A percentile compares a stretch with the other conserved stretches of the same genome.
phyloP scores from a whole-genome alignment of 1,139 yeast genomes.

The Candida freyschussii region DNA sequence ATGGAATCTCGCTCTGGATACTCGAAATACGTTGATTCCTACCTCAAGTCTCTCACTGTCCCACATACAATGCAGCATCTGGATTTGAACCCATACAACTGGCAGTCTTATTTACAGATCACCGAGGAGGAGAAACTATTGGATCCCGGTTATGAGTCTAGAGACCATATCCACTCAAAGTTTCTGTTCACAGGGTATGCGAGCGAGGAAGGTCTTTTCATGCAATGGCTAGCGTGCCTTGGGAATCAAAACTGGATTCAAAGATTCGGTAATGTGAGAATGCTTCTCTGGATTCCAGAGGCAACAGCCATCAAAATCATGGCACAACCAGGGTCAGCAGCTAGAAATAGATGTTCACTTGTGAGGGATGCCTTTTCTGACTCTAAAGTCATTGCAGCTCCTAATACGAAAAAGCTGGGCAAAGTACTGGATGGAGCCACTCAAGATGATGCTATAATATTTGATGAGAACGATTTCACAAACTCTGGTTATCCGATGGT shows the following conservation, averaged over 20 bases:
- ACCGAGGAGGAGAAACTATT: conserved; percentile 36
- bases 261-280: conserved; percentile 65
- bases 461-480: conserved; percentile 18
- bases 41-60: conserved; percentile 28
- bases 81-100: conserved; percentile 50
- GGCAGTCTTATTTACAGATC: conserved; percentile 53
- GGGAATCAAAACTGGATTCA: conserved; percentile 73
- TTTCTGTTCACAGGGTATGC: conserved; percentile 40
- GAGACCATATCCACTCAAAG: conserved; percentile 53
- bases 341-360: conserved; percentile 54
- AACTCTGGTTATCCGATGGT: conserved; percentile 24
- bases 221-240: conserved; percentile 73
- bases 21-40: conserved; percentile 6
- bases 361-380: conserved; percentile 59
- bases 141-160: conserved; percentile 36
- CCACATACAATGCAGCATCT: conserved; percentile 16
- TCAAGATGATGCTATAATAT: conserved; percentile 15
- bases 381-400: conserved; percentile 45
- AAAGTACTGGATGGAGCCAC: conserved; percentile 20
- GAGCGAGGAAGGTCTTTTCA: conserved; percentile 61
- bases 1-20: conserved; percentile 17
- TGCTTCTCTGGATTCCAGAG: conserved; percentile 60
- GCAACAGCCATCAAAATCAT: conserved; percentile 57
- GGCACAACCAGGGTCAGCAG: conserved; percentile 41
- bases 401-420: conserved; percentile 26